Evolutionary conservation across 345 rosid genomes (phyloP).

Genomic region (Citrus mangshanensis): DNA sequence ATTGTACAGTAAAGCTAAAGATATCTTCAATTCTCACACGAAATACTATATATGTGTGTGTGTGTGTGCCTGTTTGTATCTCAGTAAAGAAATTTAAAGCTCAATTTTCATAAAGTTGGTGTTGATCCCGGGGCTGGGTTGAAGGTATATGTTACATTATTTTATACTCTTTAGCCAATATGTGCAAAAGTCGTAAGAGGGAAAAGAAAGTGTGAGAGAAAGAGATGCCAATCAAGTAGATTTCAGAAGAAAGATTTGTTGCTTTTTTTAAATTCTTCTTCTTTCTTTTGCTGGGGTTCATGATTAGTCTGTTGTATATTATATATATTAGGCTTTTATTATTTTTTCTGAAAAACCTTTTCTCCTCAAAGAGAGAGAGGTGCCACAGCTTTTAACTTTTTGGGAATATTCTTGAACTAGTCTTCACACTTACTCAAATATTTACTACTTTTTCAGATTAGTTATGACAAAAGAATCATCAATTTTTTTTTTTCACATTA

Average conservation of each 20-base stretch:
- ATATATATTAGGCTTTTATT: constrained; percentile 2
- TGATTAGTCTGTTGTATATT: constrained; percentile 17
- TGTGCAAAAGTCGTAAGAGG: constrained; percentile 14
- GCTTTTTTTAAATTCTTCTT: constrained; percentile 15
- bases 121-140: constrained; percentile 13
- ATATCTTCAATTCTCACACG: constrained; percentile 23
- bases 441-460: background rate
- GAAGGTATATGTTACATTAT: constrained; percentile 4
- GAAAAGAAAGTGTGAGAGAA: background rate
- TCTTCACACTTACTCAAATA: constrained; percentile 9
- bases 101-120: constrained; percentile 9
- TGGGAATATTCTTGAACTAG: constrained; percentile 13
- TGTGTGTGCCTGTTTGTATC: background rate
- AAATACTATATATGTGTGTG: background rate
- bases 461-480: background rate
- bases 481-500: background rate
- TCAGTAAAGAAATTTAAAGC: constrained; percentile 17
- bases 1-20: constrained; percentile 9
- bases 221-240: constrained; percentile 10
- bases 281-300: constrained; percentile 19
- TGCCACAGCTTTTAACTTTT: background rate
- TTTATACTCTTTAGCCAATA: constrained; percentile 7
- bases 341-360: background rate
- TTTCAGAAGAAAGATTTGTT: constrained; percentile 14
- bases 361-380: background rate